Base-by-base conservation (phyloP, 208 protist genomes). In the Borovskyia barvae region DNA sequence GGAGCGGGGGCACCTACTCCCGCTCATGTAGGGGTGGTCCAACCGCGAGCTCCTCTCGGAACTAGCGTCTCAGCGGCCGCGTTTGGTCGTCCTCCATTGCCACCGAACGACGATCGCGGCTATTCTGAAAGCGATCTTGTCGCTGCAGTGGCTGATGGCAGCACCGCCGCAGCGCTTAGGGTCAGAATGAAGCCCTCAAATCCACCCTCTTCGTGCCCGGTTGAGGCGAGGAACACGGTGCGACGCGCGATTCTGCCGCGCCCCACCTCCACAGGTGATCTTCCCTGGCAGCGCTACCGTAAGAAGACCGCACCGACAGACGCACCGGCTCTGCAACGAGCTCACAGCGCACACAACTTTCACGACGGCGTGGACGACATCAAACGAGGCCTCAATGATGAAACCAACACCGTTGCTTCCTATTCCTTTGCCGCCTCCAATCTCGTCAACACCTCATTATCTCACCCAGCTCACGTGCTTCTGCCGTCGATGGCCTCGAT, bases 401-500 rank as follows among this genome's bases (percentile, higher is more conserved):
- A 26, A 2, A 8, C 52, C 22, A 20, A 24, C 2, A 42, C 30
- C 26, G 48, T 45, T 48, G 41, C 48, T n/a, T 48, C 64, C 5
- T 49, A 57, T 15, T 39, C 64, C n/a, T 70, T 47, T 42, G 55
- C 33, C 12, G 55, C 45, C 4, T 58, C 47, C 22, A 51, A 54
- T 17, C 49, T 84, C 15, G 65, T 84, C 30, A 84, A 84, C 64
- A 76, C 72, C 12, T 84, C 77, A 6, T 41, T 84, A 32, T 52
- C 53, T 35, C 73, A 77, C 39, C 65, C 72, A 12, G 65, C 61
- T 29, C 67, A 61, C 12, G 63, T 65, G 14, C 46, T 84, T 7
- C 53, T 70, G 2, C 63, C 70, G 39, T 19, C 71, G 12, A 51
- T 65, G 7, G 40, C 51, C 2, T 43, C 55, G 15, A 40, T 50